Base-by-base conservation (phyloP, 129 eudicot species). In the Saussurea involucrata region DNA sequence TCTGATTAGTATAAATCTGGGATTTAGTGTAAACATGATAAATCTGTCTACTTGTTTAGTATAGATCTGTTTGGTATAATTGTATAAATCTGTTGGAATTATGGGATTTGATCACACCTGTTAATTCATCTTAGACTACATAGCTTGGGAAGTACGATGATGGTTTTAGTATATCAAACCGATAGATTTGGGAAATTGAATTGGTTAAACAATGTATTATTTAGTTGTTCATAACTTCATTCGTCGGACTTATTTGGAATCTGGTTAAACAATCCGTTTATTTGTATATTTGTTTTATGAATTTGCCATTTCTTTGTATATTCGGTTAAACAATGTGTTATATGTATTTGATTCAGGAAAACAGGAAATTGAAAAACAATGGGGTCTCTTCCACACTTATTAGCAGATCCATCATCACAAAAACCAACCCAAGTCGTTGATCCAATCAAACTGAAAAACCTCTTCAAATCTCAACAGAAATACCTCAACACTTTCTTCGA, bases 401-500 rank as follows among this genome's bases (percentile, higher is more conserved):
- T 20, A 8, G 22, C 76, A 55, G 71, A 68, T 29, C 74, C 81
- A 32, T 67, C 44, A 5, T 67, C 84, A 25, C 24, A 66, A 53
- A 58, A 81, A 63, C 68, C 73, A 79, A 32, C 80, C 66, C 68
- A 70, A 22, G 24, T 66, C 69, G 68, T 86, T 2, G 81, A 86
- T 68, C 86, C 89, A 61, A 68, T 73, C 61, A 86, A 87, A 34
- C 86, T 93, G 4, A 82, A 86, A 77, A 77, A 46, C 64, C 96
- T 93, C 74, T 93, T 93, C 92, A 88, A 87, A 49, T 83, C 90
- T 77, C 98, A 93, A 71, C 97, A 93, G 61, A 84, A 80, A 22
- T 88, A 94, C 86, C 97, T 94, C 76, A 94, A 94, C 73, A 82
- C 79, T 77, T 94, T 91, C 89, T 94, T 94, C 83, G 82, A 89